Percentiles rank a stretch among this genome's conserved stretches.
These are phyloP conservation scores for Marchantia polymorpha DNA, from an alignment of 225 moss, liverwort and hornwort genomes.

Conservation along the genomic window DNA sequence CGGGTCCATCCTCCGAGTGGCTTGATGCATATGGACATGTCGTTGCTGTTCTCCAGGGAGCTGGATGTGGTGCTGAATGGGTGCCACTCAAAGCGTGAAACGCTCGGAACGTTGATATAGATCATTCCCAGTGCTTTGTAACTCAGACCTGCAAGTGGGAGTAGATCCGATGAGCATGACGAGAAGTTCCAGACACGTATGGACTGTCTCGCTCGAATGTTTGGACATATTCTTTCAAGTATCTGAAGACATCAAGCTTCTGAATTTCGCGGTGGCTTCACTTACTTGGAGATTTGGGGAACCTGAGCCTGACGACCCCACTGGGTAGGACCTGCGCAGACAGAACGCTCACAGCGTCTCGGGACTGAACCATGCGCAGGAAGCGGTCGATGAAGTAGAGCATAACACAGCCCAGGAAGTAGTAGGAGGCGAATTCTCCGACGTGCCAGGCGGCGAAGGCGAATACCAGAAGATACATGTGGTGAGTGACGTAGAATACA, in stretches of 20 bases:
- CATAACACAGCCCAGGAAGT: conserved; percentile 46
- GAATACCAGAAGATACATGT: conserved; percentile 56
- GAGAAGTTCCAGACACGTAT: neutral
- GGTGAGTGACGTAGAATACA: conserved; percentile 51
- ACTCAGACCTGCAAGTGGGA: conserved; percentile 39
- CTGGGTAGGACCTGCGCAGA: conserved; percentile 44
- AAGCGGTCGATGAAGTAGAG: conserved; percentile 63
- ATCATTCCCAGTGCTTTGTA: conserved; percentile 57
- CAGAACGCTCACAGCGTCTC: conserved; percentile 38
- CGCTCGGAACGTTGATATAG: conserved; percentile 55
- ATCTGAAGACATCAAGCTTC: too few species aligned
- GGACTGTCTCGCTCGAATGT: too few species aligned
- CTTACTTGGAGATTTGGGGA: conserved; percentile 50
- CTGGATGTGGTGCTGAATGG: conserved; percentile 73
- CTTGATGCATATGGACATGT: conserved; percentile 63
- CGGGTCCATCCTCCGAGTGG: conserved; percentile 65
- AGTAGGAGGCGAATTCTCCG: conserved; percentile 51
- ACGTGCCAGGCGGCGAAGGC: conserved; percentile 58
- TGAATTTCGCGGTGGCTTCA: neutral
- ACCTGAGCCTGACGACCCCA: conserved; percentile 54
- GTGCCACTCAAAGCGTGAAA: conserved; percentile 68
- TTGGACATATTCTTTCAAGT: too few species aligned
- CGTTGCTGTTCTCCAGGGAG: conserved; percentile 45
- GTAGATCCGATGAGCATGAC: neutral
- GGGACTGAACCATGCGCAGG: conserved; percentile 53